phyloP scores from a whole-genome alignment of 202 grass and related monocot species.

The Zoysia matrella region DNA sequence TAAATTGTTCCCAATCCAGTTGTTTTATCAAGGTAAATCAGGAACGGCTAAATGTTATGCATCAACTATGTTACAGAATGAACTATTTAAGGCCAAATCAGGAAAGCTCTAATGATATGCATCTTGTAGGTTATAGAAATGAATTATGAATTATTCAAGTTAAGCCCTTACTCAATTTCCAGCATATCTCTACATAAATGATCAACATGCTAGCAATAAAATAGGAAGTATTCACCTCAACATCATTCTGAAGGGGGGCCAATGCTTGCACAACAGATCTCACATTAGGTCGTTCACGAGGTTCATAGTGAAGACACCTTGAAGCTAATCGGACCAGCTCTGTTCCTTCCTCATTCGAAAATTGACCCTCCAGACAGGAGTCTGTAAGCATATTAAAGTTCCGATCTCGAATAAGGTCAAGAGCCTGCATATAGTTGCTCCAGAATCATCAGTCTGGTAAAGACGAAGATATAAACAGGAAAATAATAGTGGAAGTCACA shows the following conservation, averaged over 20 bases:
- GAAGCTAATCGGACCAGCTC: conserved; percentile 97
- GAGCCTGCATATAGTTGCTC: conserved; percentile 68
- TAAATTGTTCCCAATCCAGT: not conserved
- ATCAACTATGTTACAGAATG: conserved; percentile 5
- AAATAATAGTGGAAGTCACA: not conserved
- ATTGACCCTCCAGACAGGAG: conserved; percentile 94
- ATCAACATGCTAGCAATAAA: conserved; percentile 22
- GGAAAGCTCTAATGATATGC: not conserved
- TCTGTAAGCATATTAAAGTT: conserved; percentile 99
- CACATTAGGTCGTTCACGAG: conserved; percentile 88
- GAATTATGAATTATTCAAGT: not conserved
- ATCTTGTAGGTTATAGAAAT: conserved; percentile 15
- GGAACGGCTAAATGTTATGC: not conserved
- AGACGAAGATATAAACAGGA: conserved; percentile 17
- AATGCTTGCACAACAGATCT: conserved; percentile 84
- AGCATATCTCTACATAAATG: conserved; percentile 9
- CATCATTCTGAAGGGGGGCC: conserved; percentile 83
- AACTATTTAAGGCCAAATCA: conserved; percentile 1
- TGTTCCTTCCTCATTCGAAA: conserved; percentile 96
- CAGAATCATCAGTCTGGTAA: conserved; percentile 38
- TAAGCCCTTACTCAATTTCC: not conserved
- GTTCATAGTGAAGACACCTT: conserved; percentile 95
- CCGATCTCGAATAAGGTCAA: conserved; percentile 95
- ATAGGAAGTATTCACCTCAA: conserved; percentile 63
- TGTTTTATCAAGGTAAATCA: conserved; percentile 11